Base-by-base conservation (phyloP, 2,329 filamentous ascomycete genomes). In the Botryotinia calthae region DNA sequence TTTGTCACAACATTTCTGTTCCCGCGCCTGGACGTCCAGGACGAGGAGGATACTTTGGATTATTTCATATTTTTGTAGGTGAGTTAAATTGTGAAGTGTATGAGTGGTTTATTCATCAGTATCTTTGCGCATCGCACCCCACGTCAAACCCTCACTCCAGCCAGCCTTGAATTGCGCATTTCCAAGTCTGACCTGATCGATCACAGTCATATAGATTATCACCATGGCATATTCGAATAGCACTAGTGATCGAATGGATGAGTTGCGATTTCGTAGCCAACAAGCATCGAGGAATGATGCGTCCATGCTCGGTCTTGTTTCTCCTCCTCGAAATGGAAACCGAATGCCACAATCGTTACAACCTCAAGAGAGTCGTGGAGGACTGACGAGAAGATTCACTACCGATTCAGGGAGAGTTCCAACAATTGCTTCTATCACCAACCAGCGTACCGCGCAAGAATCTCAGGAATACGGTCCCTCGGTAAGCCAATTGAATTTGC, bases 331-430 rank as follows among this genome's bases (percentile, higher is more conserved):
- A 81, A 91, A 91, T 82, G 87, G 88, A 80, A 91, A 91, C 82
- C 89, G 90, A 80, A 86, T 90, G 82, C 86, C 85, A 76, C 87
- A 87, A 76, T 86, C 87, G 76, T 83, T 85, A 73, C 82, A 85
- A 75, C 82, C 87, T 76, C 87, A 89, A 82, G 93, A 97, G 81
- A 88, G 88, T 77, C 90, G 95, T 82, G 89, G 89, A 76, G 90
- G 90, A 78, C 86, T 98, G 81, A 93, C 95, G 83, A 91, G 95
- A 80, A 92, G 95, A 81, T 98, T 98, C 84, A 98, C 95, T 76
- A 96, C 95, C 73, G 97, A 97, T 84, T 90, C 93, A 84, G 87
- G 93, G 83, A 88, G 94, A 87, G 85, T 95, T 83, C 91, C 92
- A 82, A 93, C 92, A 81, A 85, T 93, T 83, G 88, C 87, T 73